These are phyloP conservation scores for Rhodomyrtus tomentosa DNA, from an alignment of 345 rosid genomes.

Conservation along the genomic window DNA sequence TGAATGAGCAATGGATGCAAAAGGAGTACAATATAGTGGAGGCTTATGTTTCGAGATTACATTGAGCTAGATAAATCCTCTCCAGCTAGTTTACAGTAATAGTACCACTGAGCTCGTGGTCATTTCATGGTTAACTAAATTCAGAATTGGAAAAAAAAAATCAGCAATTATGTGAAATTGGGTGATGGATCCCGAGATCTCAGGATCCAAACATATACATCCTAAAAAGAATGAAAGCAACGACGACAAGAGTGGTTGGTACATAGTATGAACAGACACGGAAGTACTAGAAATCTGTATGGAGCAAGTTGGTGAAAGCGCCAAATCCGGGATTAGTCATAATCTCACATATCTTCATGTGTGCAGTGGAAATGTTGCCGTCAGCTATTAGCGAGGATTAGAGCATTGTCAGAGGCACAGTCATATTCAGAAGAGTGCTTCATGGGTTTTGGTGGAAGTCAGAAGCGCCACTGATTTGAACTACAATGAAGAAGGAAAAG, in stretches of 20 bases:
- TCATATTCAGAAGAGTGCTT: constrained; percentile 40
- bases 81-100: not conserved
- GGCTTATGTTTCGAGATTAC: not conserved
- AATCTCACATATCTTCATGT: not conserved
- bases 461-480: constrained; percentile 62
- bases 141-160: not conserved
- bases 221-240: not conserved
- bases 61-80: not conserved
- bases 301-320: not conserved
- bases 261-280: not conserved
- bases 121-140: not conserved
- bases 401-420: not conserved
- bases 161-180: not conserved
- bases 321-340: not conserved
- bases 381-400: not conserved
- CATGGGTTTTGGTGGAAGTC: constrained; percentile 49
- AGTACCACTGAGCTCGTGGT: not conserved
- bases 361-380: not conserved
- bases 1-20: not conserved
- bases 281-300: not conserved
- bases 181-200: not conserved
- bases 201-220: not conserved
- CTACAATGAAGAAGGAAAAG: constrained; percentile 20
- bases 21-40: not conserved
- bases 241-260: not conserved